These are phyloP conservation scores for Colletotrichum melonis DNA, from an alignment of 2,329 filamentous ascomycete genomes.

Conservation along the genomic window DNA sequence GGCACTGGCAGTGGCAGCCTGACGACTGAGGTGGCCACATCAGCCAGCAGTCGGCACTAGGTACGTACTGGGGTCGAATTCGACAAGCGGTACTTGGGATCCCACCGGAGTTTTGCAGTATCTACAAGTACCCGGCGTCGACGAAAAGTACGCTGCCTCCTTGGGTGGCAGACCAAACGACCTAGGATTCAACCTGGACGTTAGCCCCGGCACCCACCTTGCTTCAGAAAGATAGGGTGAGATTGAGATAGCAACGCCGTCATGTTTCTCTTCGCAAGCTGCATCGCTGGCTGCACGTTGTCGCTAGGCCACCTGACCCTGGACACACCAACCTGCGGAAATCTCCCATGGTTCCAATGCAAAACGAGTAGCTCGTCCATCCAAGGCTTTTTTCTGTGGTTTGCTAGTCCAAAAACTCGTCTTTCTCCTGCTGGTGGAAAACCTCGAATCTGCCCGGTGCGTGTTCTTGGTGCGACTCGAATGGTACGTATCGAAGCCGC, in stretches of 20 bases:
- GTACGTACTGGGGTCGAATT: neutral
- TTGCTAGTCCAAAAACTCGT: slow-evolving; percentile 8
- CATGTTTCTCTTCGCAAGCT: neutral
- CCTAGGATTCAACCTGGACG: slow-evolving; percentile 18
- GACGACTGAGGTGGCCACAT: slow-evolving; percentile 9
- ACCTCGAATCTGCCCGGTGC: neutral
- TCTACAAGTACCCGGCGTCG: neutral
- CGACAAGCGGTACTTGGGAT: neutral
- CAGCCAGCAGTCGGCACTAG: slow-evolving; percentile 5
- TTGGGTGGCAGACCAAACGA: slow-evolving; percentile 7
- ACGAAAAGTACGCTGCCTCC: neutral
- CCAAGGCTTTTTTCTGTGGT: neutral
- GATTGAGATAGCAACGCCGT: slow-evolving; percentile 12
- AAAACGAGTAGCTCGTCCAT: slow-evolving; percentile 18
- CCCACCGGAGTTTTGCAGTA: neutral
- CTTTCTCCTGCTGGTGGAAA: neutral
- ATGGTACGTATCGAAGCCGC: slow-evolving; percentile 20
- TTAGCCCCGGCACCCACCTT: slow-evolving; percentile 24
- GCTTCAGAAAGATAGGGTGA: slow-evolving; percentile 32
- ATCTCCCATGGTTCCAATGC: slow-evolving; percentile 9
- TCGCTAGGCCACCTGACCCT: slow-evolving; percentile 18
- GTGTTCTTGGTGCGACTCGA: neutral
- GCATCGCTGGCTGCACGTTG: neutral
- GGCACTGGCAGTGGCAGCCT: slow-evolving; percentile 22
- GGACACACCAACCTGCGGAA: slow-evolving; percentile 11